Evolutionary conservation across 176 grass and related monocot species (phyloP), one percentile per base, ranked within the genome.

Genomic region (Triticum monococcum): DNA sequence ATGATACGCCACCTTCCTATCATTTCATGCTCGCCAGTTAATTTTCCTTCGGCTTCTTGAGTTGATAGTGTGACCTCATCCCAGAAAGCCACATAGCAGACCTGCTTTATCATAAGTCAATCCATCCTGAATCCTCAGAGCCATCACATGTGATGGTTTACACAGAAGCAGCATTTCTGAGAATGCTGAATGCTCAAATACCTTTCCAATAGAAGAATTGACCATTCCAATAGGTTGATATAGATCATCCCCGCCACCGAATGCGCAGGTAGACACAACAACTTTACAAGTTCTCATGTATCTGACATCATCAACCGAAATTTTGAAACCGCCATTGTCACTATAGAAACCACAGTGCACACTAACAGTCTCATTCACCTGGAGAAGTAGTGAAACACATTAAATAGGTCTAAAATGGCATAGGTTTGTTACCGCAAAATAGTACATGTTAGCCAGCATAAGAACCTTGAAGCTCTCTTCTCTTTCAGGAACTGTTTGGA

Each of bases 161-260:
- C 37, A 81, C 8, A 50, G 63, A 64, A 18, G 1, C 38, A 56
- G 16, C 28, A 50, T 75, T 81, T 64, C 36, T 77, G 23, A 77
- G 80, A 88, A 64, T 26, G 17, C 54, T 77, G 35, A 68, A 80
- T 59, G 38, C 23, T 38, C 45, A 22, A 81, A 81, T 91, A 91
- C 89, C 89, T 84, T 91, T 79, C 69, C 77, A 78, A 96, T 72
- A 69, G 97, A 94, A 90, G 92, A 90, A 83, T 99, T 72, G 25
- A 26, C 88, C 94, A 94, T 99, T 72, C 94, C 97, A 85, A 99
- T 99, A 91, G 97, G 97, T 85, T 96, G 97, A 80, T 99, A 96
- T 16, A 99, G 90, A 91, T 96, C 85, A 85, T 99, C 97, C 32
- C 94, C 97, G 45, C 97, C 97, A 83, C 94, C 97, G 81, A 99